phyloP scores from a whole-genome alignment of 2,329 filamentous ascomycete genomes.

The Fusarium sp. region DNA sequence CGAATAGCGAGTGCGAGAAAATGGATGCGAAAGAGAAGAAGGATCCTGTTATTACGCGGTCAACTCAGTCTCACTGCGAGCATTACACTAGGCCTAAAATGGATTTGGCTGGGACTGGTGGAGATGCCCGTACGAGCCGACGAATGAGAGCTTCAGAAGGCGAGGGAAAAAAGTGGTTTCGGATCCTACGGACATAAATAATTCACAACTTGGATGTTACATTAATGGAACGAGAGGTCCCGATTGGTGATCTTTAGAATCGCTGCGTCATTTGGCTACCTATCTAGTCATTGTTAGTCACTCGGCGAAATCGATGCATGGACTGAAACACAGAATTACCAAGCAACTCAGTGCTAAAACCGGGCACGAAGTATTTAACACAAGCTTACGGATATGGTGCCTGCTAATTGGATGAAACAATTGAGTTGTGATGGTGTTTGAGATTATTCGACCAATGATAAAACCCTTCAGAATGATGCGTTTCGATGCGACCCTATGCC shows the following conservation, averaged over 20 bases:
- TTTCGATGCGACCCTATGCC: too few species aligned
- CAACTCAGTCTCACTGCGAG: conserved; percentile 3
- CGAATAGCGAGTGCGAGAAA: not conserved
- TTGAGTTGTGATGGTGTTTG: too few species aligned
- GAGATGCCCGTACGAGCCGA: conserved; percentile 12
- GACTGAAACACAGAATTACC: too few species aligned
- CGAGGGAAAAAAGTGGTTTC: not conserved
- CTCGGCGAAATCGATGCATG: too few species aligned
- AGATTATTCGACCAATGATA: too few species aligned
- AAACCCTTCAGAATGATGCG: too few species aligned
- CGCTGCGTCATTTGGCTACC: too few species aligned
- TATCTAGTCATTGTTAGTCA: too few species aligned
- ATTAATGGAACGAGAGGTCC: not conserved
- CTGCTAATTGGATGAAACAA: too few species aligned
- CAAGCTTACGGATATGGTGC: too few species aligned
- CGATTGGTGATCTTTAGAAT: not conserved
- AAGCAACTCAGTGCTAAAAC: too few species aligned
- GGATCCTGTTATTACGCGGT: not conserved
- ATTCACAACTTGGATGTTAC: not conserved
- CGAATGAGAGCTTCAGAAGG: not conserved
- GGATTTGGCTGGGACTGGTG: not conserved
- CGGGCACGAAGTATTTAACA: too few species aligned
- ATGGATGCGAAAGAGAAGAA: not conserved
- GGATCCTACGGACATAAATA: not conserved
- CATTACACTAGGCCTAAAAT: not conserved